Base-by-base conservation (phyloP, 768 basidiomycete species). In the Hericium erinaceus region DNA sequence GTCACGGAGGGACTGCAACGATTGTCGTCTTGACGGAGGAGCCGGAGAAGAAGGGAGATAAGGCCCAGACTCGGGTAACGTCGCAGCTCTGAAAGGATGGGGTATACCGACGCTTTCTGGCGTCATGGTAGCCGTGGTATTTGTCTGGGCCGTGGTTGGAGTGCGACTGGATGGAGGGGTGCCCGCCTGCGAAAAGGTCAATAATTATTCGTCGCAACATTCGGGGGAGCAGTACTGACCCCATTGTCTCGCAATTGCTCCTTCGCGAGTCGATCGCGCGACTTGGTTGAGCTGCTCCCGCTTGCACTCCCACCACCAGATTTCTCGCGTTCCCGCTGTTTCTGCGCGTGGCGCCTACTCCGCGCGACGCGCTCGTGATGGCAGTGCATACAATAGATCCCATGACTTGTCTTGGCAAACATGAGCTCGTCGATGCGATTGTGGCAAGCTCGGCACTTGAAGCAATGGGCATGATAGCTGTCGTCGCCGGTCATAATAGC, bases 401-500 rank as follows among this genome's bases (percentile, higher is more conserved):
- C 97, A 66, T 97, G 92, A 59, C 85, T 91, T 0, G 97, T 98
- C 77, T 98, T 98, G 58, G 97, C 97, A 62, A 98, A 99, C 57
- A 98, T 93, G 54, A 98, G 83, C 70, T 99, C 97, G 72, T 98
- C 95, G 61, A 99, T 99, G 57, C 92, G 81, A 68, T 89, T 87
- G 69, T 83, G 84, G 76, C 97, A 99, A 54, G 93, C 87, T 66
- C 92, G 88, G 75, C 97, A 99, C 64, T 95, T 95, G 78, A 99
- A 99, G 74, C 97, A 99, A 62, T 94, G 89, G 5, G 97, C 95
- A 69, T 98, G 97, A 65, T 98, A 99, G 0, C 93, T 92, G 69
- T 98, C 97, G 71, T 99, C 94, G 59, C 93, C 97, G 7, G 97
- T 95, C 92, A 99, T 98, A 70, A 98, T 98, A 10, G 97, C 97